Evolutionary conservation across 352 stramenopile genomes (phyloP).

Genomic region (Phytopythium ostracodes): DNA sequence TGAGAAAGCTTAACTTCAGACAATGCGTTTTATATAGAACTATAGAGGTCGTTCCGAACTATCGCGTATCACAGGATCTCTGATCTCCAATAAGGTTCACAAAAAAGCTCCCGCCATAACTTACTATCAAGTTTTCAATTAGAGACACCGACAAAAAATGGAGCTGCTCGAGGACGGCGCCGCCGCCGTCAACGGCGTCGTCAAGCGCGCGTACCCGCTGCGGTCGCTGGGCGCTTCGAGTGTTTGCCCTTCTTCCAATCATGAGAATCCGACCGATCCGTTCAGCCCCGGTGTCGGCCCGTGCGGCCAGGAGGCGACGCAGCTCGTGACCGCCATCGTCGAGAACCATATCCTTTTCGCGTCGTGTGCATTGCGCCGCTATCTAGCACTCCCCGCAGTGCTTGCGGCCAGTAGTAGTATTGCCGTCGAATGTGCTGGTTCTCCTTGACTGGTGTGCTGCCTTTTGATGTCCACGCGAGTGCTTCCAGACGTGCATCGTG

Average conservation of each 20-base stretch:
- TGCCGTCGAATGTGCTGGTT: not conserved
- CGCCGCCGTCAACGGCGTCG: constrained; percentile 29
- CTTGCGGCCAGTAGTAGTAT: too few relatives aligned
- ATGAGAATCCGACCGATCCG: constrained; percentile 11
- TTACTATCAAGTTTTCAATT: not conserved
- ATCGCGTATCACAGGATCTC: not conserved
- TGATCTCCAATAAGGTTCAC: not conserved
- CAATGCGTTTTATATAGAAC: not conserved
- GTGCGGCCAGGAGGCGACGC: constrained; percentile 46
- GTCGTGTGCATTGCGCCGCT: not conserved
- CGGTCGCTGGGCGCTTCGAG: constrained; percentile 19
- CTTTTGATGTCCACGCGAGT: constrained; percentile 19
- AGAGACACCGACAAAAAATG: constrained; percentile 8
- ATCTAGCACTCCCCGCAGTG: too few relatives aligned
- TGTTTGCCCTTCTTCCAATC: not conserved
- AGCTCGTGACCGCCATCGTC: constrained; percentile 47
- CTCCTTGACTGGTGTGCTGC: constrained; percentile 21
- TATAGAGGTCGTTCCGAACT: not conserved
- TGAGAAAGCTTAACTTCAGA: not conserved
- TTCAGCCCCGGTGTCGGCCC: constrained; percentile 60
- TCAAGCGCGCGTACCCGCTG: constrained; percentile 64
- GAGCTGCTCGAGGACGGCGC: constrained; percentile 17
- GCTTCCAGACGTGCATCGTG: constrained; percentile 46
- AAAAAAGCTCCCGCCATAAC: not conserved
- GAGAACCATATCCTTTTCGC: constrained; percentile 44